Evolutionary conservation across 208 protist species (phyloP), one percentile per base, ranked within the genome.

Genomic region (Leishmania turanica): DNA sequence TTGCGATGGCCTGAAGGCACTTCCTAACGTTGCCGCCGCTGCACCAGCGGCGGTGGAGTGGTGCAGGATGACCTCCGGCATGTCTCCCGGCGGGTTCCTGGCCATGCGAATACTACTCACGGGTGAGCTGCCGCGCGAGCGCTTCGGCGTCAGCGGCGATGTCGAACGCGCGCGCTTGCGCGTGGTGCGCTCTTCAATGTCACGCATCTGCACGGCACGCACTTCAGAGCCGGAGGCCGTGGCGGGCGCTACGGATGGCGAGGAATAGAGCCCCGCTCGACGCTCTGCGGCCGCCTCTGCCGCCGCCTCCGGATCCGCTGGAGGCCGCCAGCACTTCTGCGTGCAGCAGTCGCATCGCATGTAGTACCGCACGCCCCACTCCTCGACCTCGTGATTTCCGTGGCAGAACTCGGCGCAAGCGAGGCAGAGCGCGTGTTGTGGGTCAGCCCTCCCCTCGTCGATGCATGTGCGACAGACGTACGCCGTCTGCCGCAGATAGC

Each of bases 261-360:
- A 62, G 15, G 31, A 3, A 60, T 45, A 2, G 3, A 40, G 72
- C 24, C 34, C 40, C 37, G 8, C n/a, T n/a, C 13, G 47, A 47
- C 31, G 71, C 64, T 56, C 49, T 4, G 42, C 56, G 0, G 70
- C 60, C 7, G 19, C 66, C 9, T 11, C 54, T n/a, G 49, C 75
- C 0, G 68, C 64, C 17, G 74, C 56, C 51, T 65, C 64, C 6
- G 65, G 34, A 51, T 66, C 62, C 13, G 65, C 75, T n/a, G 84
- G 73, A 34, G 75, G 42, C 1, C 82, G 73, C 92, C 93, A 97
- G 80, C 94, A 97, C 49, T 84, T 89, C 15, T 81, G 49, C 47
- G 94, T 97, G 87, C 94, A 97, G 82, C 94, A 97, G 85, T 97
- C 94, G 72, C 94, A 97, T 21, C 94, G 92, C 94, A 96, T 97